These are phyloP conservation scores for Pezicula rhizophila DNA, from an alignment of 2,329 filamentous ascomycete species.

Conservation along the genomic window DNA sequence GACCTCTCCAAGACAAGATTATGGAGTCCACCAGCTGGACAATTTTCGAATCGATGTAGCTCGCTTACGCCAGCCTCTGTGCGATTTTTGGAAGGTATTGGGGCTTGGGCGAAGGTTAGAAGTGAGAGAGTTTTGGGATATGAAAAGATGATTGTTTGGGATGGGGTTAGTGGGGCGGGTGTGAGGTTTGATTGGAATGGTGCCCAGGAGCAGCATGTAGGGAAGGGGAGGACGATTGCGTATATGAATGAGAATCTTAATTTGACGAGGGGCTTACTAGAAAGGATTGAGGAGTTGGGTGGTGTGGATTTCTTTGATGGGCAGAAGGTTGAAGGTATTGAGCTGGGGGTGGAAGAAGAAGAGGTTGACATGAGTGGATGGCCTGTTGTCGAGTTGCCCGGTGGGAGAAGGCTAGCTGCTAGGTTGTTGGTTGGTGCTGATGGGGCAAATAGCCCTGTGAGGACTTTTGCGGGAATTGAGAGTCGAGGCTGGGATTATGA, in stretches of 20 bases:
- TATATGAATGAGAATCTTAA: conserved; percentile 98
- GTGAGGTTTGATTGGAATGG: conserved; percentile 80
- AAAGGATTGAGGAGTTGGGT: conserved; percentile 63
- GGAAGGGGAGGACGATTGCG: conserved; percentile 65
- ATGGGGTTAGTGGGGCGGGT: conserved; percentile 78
- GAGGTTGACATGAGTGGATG: conserved; percentile 75
- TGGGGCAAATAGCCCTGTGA: conserved; percentile 89
- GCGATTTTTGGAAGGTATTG: conserved; percentile 75
- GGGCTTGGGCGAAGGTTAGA: conserved; percentile 76
- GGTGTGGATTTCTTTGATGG: conserved; percentile 67
- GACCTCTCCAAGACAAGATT: conserved; percentile 64
- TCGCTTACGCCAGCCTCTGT: conserved; percentile 86
- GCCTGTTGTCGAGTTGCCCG: conserved; percentile 74
- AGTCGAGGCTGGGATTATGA: conserved; percentile 91
- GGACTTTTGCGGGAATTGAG: conserved; percentile 79
- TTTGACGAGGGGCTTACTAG: conserved; percentile 71
- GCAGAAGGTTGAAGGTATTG: conserved; percentile 73
- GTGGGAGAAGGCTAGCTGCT: conserved; percentile 62
- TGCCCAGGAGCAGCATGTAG: conserved; percentile 41
- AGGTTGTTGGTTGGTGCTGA: conserved; percentile 88
- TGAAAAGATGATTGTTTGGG: conserved; percentile 97
- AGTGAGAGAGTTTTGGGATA: conserved; percentile 74
- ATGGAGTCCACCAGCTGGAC: conserved; percentile 59
- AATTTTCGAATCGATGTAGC: conserved; percentile 91
- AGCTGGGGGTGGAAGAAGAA: conserved; percentile 62